These are phyloP conservation scores for Centrapalus pauciflorus DNA, from an alignment of 129 eudicot genomes.

Conservation along the genomic window DNA sequence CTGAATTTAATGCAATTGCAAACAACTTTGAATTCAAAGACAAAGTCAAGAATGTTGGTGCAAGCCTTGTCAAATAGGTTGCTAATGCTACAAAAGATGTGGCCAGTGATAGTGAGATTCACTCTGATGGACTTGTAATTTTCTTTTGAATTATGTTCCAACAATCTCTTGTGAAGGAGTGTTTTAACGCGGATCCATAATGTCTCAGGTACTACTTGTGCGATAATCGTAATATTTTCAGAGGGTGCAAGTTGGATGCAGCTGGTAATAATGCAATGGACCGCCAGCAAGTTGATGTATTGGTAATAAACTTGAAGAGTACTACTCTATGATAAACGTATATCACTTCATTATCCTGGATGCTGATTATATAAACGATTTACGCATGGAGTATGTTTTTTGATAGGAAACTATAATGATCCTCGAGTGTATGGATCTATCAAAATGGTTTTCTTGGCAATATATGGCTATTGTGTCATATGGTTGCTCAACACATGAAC, in stretches of 20 bases:
- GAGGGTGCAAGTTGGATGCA: conserved; percentile 32
- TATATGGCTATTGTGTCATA: no score
- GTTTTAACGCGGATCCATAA: background rate
- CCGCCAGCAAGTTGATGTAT: conserved; percentile 51
- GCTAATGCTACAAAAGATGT: conserved; percentile 80
- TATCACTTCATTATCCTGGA: conserved; percentile 1
- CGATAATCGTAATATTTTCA: conserved; percentile 64
- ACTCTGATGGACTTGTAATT: background rate
- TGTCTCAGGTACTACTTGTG: conserved; percentile 82
- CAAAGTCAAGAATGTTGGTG: conserved; percentile 72
- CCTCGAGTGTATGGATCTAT: no score
- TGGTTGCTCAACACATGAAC: no score
- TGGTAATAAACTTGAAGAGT: conserved; percentile 65
- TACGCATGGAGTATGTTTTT: background rate
- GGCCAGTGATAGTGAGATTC: conserved; percentile 78
- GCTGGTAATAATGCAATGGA: conserved; percentile 41
- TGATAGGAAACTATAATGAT: background rate
- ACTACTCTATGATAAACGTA: conserved; percentile 76
- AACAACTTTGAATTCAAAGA: conserved; percentile 78
- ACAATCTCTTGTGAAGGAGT: background rate
- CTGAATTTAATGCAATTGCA: no score
- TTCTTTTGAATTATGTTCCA: background rate
- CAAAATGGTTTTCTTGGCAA: no score
- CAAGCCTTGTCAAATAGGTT: conserved; percentile 82
- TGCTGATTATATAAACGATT: background rate